Percentiles rank a stretch among this genome's conserved stretches.
Conservation (phyloP, 495 filamentous ascomycete species). For the Podospora tetraspora region DNA sequence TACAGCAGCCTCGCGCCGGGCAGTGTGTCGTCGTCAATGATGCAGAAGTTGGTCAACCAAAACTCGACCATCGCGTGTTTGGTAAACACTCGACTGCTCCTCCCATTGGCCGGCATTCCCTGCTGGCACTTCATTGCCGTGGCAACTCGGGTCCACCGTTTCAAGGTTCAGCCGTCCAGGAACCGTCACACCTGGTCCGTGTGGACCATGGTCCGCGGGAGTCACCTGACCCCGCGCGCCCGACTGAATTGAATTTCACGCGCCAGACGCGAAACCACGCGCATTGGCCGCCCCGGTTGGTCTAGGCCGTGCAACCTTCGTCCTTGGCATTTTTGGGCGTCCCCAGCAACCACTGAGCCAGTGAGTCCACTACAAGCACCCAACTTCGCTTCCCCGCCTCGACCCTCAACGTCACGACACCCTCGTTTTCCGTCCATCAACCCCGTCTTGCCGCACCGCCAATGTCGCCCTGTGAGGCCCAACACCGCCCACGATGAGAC, state of each 20-base stretch:
- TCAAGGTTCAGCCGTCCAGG: neutral
- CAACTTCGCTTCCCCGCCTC: neutral
- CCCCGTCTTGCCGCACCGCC: neutral
- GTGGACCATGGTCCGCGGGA: neutral
- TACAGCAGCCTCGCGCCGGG: neutral
- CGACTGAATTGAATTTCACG: conserved; percentile 23
- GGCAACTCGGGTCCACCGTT: conserved; percentile 13
- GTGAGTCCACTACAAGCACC: neutral
- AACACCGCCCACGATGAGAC: neutral
- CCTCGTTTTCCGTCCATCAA: neutral
- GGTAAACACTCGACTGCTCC: conserved; percentile 16
- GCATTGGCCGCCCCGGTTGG: neutral
- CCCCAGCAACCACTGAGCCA: conserved; percentile 9
- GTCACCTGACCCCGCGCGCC: conserved; percentile 28
- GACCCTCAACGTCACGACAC: neutral
- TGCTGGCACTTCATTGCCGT: conserved; percentile 8
- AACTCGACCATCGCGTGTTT: conserved; percentile 16
- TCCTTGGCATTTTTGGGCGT: conserved; percentile 5
- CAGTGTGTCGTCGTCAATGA: neutral
- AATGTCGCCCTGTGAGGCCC: conserved; percentile 1
- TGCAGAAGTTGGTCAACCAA: neutral
- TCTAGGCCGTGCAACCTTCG: neutral
- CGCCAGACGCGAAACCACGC: conserved; percentile 11
- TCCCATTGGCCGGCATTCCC: conserved; percentile 9
- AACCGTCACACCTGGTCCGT: neutral